Evolutionary conservation across 2,329 filamentous ascomycete species (phyloP), one percentile per base, ranked within the genome.

Genomic region (Cercospora canescens): DNA sequence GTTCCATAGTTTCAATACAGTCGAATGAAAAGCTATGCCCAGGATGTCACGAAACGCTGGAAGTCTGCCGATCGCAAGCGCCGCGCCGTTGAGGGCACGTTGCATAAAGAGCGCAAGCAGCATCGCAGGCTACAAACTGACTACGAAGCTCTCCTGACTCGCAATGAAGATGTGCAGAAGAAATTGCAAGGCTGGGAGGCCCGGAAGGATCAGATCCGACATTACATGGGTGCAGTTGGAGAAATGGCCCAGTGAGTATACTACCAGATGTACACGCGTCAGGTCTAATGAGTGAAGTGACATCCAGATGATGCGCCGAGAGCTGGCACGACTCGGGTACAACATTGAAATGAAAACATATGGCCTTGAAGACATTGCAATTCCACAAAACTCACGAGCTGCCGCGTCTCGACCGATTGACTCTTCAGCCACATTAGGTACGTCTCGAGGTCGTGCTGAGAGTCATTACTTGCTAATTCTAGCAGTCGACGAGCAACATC

Each of bases 1-100:
- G 21, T 28, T 11, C n/a, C 21, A 18, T 28, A 85, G 83, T 85
- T 85, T 61, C 83, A 85, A 69, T 85, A 84, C 64, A 70, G 76
- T 34, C 74, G 75, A 2, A 69, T 81, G 18, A 63, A 77, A 6
- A 71, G 74, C 1, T 81, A 76, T 61, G 74, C 76, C 8, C 73
- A 70, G 30, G 67, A 72, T 7, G 67, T 71, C 6, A 68, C 67
- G 8, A 69, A 66, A 48, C 63, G 68, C 9, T 75, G 70, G 69
- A 73, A 71, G 62, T 32, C 60, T 12, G 70, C 67, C 6, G 63
- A 73, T 52, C 63, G 65, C 11, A 71, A 76, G 24, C 67, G 65
- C 50, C 61, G 56, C 3, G 35, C 63, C 1, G 58, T 77, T 70
- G 64, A 71, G 71, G 37, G 56, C 39, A 61, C 69, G 14, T 62